Conservation (phyloP, 768 basidiomycete species). For the Kwoniella pini region DNA sequence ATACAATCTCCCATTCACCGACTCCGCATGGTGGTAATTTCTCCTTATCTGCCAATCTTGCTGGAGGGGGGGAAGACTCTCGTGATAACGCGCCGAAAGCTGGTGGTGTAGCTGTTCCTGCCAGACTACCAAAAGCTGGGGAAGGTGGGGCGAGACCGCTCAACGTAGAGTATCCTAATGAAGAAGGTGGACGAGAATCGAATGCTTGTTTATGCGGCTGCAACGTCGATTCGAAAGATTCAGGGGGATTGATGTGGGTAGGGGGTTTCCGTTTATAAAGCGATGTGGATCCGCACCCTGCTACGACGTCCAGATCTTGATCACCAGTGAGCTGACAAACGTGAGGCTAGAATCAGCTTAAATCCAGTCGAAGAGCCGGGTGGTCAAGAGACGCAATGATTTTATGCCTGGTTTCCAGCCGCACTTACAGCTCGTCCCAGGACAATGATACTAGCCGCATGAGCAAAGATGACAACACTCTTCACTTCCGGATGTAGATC, state of each 20-base stretch:
- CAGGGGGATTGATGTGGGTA: not conserved
- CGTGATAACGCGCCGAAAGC: slow-evolving; percentile 2
- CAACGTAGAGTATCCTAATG: not conserved
- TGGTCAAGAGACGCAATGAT: too few relatives aligned
- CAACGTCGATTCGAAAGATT: slow-evolving; percentile 6
- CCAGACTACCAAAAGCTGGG: not conserved
- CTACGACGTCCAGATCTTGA: slow-evolving; percentile 38
- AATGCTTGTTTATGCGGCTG: not conserved
- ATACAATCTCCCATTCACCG: slow-evolving; percentile 50
- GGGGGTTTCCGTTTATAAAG: slow-evolving; percentile 39
- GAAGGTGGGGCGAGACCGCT: not conserved
- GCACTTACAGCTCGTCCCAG: slow-evolving; percentile 50
- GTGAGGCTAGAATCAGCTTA: not conserved
- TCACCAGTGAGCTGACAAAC: slow-evolving; percentile 48
- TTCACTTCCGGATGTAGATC: slow-evolving; percentile 42
- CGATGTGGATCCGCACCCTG: slow-evolving; percentile 51
- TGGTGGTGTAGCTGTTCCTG: slow-evolving; percentile 3
- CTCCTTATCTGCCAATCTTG: not conserved
- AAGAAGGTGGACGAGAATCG: slow-evolving; percentile 4
- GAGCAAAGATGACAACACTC: slow-evolving; percentile 51
- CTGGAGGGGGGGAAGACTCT: not conserved
- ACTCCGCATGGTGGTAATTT: slow-evolving; percentile 29
- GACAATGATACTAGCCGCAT: slow-evolving; percentile 55
- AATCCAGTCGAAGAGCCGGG: too few relatives aligned
- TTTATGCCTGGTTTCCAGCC: too few relatives aligned